phyloP scores from a whole-genome alignment of 176 grass and related monocot genomes.

The Musa acuminata region DNA sequence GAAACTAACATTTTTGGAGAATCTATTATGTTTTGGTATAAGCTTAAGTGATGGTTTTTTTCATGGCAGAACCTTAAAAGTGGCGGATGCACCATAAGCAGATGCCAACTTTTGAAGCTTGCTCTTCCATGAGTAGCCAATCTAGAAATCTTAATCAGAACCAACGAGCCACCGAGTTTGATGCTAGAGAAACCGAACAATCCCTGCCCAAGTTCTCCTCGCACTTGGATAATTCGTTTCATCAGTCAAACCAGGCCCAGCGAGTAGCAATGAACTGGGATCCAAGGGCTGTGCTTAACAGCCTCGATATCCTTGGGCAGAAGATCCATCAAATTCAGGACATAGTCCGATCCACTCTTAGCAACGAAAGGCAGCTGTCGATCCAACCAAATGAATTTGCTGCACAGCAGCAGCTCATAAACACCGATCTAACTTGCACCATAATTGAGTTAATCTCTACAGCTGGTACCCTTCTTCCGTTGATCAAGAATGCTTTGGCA shows the following conservation, averaged over 20 bases:
- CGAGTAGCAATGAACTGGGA: conserved; percentile 41
- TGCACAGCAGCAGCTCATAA: conserved; percentile 40
- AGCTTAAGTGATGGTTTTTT: not conserved
- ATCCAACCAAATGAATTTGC: not conserved
- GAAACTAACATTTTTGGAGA: not conserved
- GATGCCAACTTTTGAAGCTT: conserved; percentile 1
- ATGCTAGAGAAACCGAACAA: conserved; percentile 15
- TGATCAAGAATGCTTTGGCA: conserved; percentile 32
- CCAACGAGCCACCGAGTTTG: conserved; percentile 24
- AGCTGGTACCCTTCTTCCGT: conserved; percentile 47
- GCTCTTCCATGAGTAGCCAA: conserved; percentile 7
- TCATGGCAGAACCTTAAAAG: not conserved
- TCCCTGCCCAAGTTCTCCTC: not conserved
- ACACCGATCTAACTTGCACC: conserved; percentile 45
- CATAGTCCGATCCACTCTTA: conserved; percentile 35
- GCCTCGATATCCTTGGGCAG: conserved; percentile 57
- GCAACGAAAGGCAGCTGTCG: conserved; percentile 5
- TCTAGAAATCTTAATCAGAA: conserved; percentile 25
- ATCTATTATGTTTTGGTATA: not conserved
- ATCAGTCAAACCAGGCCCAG: not conserved
- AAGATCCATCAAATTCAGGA: conserved; percentile 64
- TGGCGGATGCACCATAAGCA: not conserved
- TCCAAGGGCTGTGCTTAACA: conserved; percentile 44
- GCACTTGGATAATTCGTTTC: not conserved
- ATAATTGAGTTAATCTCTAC: conserved; percentile 68